phyloP scores from a whole-genome alignment of 176 grass and related monocot genomes.

The Oryza rufipogon region DNA sequence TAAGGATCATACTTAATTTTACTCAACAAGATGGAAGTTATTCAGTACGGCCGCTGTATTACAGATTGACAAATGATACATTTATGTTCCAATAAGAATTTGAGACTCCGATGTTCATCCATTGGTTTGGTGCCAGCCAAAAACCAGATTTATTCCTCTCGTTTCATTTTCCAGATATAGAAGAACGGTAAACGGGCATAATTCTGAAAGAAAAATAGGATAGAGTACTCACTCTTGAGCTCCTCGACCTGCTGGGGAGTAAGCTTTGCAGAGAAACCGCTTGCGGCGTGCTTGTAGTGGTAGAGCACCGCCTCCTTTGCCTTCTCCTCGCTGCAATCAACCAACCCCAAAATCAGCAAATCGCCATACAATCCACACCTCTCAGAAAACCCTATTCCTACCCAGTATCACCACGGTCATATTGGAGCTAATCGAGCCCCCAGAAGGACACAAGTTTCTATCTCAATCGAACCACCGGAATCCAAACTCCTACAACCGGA shows the following conservation, averaged over 20 bases:
- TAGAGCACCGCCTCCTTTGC: conserved; percentile 76
- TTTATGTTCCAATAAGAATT: not conserved
- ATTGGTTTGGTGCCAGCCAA: not conserved
- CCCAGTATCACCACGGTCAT: too few relatives aligned
- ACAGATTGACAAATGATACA: not conserved
- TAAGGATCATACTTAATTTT: not conserved
- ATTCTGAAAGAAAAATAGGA: not conserved
- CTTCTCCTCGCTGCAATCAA: conserved; percentile 63
- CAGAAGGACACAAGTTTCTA: too few relatives aligned
- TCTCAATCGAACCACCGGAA: not conserved
- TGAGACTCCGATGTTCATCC: not conserved
- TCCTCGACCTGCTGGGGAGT: conserved; percentile 74
- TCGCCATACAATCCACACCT: not conserved
- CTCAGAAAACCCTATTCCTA: not conserved
- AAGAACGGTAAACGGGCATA: not conserved
- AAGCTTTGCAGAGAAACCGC: conserved; percentile 87
- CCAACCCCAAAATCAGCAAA: conserved; percentile 28
- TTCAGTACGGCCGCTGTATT: not conserved
- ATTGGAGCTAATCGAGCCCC: too few relatives aligned
- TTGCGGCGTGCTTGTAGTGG: conserved; percentile 88
- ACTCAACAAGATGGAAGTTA: not conserved
- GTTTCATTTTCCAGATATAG: not conserved
- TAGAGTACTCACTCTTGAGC: conserved; percentile 67
- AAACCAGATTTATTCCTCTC: not conserved
- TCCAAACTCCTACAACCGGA: too few relatives aligned